Evolutionary conservation across 129 eudicot genomes (phyloP), one percentile per base, ranked within the genome.

Genomic region (Solidago caesia): DNA sequence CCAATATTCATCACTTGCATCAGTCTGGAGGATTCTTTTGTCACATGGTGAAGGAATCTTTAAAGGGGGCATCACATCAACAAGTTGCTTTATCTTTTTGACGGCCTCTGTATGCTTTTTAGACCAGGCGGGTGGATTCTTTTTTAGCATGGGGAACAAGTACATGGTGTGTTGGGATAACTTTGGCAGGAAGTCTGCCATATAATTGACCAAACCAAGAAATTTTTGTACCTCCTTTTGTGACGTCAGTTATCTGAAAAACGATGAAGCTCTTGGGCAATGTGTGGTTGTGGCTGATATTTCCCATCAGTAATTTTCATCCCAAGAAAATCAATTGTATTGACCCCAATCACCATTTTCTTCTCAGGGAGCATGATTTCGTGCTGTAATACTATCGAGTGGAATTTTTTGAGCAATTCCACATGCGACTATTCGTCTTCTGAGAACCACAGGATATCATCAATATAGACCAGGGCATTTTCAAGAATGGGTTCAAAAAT

Each of bases 371-470:
- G 59, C 73, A 26, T 68, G 8, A 68, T 21, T 6, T n/a, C 8
- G 12, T 48, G 21, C 8, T 68, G 3, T 44, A 9, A 5, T 2
- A 68, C 44, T 8, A 26, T 4, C 14, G 60, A 49, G 25, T 47
- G 21, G 11, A 49, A 48, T 4, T 10, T 12, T 2, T 12, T 1
- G 7, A 27, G 45, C 1, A 69, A 4, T 2, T 15, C 61, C 1
- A 47, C 2, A 69, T 69, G 73, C 1, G 73, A 69, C 6, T 49
- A 8, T 11, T 49, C 73, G 21, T 69, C 57, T 1, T 6, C 0
- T 42, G 73, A 68, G 16, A 68, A 68, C 10, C 47, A 1, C 5
- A 68, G 16, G 15, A 68, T 68, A 7, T 48, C 73, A 48, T 48
- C 26, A 5, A 68, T n/a, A 13, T 46, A 45, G 1, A 64, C 25